Base-by-base conservation (phyloP, 1,139 yeast genomes). In the Eremothecium cymbalariae region DNA sequence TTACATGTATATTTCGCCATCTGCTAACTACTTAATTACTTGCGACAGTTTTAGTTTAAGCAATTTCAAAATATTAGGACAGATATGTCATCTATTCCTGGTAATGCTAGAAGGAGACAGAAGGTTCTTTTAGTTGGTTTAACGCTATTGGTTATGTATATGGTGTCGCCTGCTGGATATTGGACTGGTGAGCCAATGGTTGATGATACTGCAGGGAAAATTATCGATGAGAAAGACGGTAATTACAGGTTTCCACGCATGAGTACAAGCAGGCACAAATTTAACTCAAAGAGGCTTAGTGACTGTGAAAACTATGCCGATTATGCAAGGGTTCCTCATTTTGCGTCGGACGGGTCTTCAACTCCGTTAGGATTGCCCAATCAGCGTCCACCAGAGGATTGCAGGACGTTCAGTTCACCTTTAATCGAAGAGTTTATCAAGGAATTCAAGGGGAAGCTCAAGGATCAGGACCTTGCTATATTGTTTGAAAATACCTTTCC, bases 401-500 rank as follows among this genome's bases (percentile, higher is more conserved):
- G 95, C 53, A 70, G 95, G 9, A 85, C 94, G 0, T 85, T 83
- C 52, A 47, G 43, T 2, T 78, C 90, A 0, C 50, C 53, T 0
- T 72, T 74, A 0, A 80, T 85, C 4, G 95, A 85, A 40, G 46
- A 51, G n/a, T 62, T 77, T 25, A 72, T 85, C 18, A 53, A 47
- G 1, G 78, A 74, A 37, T 63, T 83, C 53, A 70, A 62, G 34
- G 26, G 33, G 3, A 68, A 69, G 46, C 63, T 82, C 14, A 55
- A 57, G 24, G 77, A 78, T 50, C 70, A 69, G 0, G 95, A 85
- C 54, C 60, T 85, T 35, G 83, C 81, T 2, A 62, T 93, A 35
- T 59, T 85, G 41, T 70, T 85, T 46, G 95, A 84, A 50, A 85
- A 85, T 53, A 71, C 93, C 37, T 69, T 85, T 41, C 95, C 95